phyloP scores from a whole-genome alignment of 2,329 filamentous ascomycete genomes.

The Didymella keratinophila region DNA sequence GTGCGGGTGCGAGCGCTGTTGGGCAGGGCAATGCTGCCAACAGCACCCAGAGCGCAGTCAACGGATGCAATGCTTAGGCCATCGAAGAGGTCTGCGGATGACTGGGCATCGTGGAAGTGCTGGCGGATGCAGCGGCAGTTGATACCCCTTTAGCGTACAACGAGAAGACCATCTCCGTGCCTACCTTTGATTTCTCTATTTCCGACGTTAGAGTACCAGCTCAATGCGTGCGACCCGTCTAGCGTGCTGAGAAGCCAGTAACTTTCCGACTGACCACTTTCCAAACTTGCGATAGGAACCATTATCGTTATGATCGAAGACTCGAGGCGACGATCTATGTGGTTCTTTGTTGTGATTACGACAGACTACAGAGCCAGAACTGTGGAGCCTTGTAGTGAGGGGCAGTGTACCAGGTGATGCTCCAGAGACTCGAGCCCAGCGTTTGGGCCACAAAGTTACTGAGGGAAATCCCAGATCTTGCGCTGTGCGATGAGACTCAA shows the following conservation, averaged over 20 bases:
- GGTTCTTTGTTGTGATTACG: not conserved
- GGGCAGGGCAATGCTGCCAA: constrained; percentile 10
- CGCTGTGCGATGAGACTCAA: not conserved
- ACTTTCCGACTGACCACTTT: not conserved
- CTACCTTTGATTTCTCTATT: not conserved
- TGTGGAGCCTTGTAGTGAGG: constrained; percentile 3
- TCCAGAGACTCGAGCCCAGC: not conserved
- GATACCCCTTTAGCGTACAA: not conserved
- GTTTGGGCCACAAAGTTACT: not conserved
- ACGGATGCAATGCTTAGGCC: not conserved
- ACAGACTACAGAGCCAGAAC: not conserved
- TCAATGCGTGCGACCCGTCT: not conserved
- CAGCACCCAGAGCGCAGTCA: constrained; percentile 1
- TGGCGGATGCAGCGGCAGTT: not conserved
- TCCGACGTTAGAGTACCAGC: not conserved
- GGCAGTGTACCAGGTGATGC: constrained; percentile 1
- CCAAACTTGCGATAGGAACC: not conserved
- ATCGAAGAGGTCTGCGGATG: no score
- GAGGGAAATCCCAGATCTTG: not conserved
- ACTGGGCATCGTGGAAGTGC: not conserved
- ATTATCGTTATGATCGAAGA: not conserved
- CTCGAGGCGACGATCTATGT: not conserved
- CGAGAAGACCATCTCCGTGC: not conserved
- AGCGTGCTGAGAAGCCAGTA: not conserved
- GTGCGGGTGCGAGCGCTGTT: constrained; percentile 29